These are phyloP conservation scores for Myxozyma monticola DNA, from an alignment of 805 yeast species.

Conservation along the genomic window DNA sequence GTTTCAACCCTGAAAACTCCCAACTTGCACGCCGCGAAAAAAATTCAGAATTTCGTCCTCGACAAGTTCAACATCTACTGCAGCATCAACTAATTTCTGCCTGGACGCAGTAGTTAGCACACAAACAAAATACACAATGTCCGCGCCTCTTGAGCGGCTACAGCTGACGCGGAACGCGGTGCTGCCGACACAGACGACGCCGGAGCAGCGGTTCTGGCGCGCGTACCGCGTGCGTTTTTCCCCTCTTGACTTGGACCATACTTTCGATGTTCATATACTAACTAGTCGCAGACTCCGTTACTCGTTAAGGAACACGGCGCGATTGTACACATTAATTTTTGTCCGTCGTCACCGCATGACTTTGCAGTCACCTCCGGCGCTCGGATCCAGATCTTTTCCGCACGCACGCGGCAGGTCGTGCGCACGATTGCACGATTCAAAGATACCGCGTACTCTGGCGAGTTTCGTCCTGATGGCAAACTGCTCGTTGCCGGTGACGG, in stretches of 20 bases:
- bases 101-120: no score
- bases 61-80: no score
- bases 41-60: no score
- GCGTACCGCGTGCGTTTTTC: constrained; percentile 54
- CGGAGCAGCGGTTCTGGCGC: constrained; percentile 94
- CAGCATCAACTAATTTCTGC: no score
- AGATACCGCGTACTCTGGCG: constrained; percentile 89
- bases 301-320: constrained; percentile 92
- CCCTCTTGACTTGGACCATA: no score
- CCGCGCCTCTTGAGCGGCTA: constrained; percentile 67
- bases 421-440: constrained; percentile 85
- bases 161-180: constrained; percentile 68
- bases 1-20: no score
- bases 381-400: constrained; percentile 85
- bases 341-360: constrained; percentile 82
- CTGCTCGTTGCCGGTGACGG: constrained; percentile 93
- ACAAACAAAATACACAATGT: constrained; percentile 58
- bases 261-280: neutral
- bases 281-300: constrained; percentile 59
- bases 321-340: constrained; percentile 82
- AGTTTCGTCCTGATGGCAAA: constrained; percentile 88
- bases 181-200: constrained; percentile 79
- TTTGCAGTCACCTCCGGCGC: constrained; percentile 92
- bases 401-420: constrained; percentile 88
- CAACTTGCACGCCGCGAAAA: no score